phyloP scores from a whole-genome alignment of 768 basidiomycete species.

The Lactarius psammicola region DNA sequence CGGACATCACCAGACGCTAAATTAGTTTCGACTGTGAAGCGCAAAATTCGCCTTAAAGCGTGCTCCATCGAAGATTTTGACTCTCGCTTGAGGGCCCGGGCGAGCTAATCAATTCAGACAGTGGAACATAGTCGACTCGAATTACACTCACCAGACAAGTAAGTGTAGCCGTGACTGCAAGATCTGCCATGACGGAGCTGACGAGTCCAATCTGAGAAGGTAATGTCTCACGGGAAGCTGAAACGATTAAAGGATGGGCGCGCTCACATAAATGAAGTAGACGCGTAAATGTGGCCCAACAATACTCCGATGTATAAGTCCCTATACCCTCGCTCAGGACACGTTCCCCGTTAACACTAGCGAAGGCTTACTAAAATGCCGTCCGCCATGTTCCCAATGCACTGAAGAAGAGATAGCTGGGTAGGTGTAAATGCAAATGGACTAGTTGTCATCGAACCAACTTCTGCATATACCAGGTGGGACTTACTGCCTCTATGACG shows the following conservation, averaged over 20 bases:
- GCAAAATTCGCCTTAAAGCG: not conserved
- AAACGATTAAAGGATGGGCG: not conserved
- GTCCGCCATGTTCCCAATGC: not conserved
- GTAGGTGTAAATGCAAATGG: not conserved
- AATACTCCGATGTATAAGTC: not conserved
- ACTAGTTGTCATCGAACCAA: not conserved
- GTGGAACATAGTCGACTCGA: not conserved
- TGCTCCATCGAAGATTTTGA: not conserved
- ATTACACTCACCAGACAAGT: not conserved
- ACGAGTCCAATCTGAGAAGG: not conserved
- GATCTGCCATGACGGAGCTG: not conserved
- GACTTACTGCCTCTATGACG: not conserved
- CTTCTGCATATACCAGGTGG: not conserved
- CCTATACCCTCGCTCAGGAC: not conserved
- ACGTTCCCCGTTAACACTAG: not conserved
- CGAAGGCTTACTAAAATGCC: not conserved
- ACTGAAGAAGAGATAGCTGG: not conserved
- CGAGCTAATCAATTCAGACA: not conserved
- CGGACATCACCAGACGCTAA: not conserved
- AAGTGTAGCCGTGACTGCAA: not conserved
- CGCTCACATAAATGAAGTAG: not conserved
- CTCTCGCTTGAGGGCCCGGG: not conserved
- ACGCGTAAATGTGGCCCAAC: not conserved
- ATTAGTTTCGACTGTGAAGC: not conserved
- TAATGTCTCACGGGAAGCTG: not conserved